phyloP scores from a whole-genome alignment of 2,329 filamentous ascomycete genomes.

The Colletotrichum sp. region DNA sequence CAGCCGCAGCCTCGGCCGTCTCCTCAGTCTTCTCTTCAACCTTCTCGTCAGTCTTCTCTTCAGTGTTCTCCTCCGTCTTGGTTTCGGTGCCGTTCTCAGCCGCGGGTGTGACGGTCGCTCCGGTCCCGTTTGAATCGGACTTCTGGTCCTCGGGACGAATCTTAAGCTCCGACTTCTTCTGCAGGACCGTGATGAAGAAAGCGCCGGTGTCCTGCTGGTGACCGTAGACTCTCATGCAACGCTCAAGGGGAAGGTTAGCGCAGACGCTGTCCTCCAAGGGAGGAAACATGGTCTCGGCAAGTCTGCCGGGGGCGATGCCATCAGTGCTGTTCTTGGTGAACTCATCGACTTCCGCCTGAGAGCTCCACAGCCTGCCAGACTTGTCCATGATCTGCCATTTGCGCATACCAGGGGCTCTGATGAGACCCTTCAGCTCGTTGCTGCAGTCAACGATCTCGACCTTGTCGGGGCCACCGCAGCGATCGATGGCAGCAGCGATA shows the following conservation, averaged over 20 bases:
- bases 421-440: conserved; percentile 76
- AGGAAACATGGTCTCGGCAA: conserved; percentile 87
- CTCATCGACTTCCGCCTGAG: conserved; percentile 81
- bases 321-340: conserved; percentile 66
- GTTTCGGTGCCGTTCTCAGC: conserved; percentile 15
- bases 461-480: conserved; percentile 83
- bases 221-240: conserved; percentile 92
- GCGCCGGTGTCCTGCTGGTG: conserved; percentile 96
- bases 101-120: conserved; percentile 14
- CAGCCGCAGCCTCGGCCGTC: neutral
- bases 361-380: conserved; percentile 76
- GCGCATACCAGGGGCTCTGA: conserved; percentile 77
- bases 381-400: conserved; percentile 94
- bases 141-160: conserved; percentile 65
- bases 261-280: conserved; percentile 56
- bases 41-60: conserved; percentile 12
- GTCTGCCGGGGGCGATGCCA: conserved; percentile 65
- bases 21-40: neutral
- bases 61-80: conserved; percentile 14
- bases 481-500: conserved; percentile 83
- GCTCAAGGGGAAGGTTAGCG: conserved; percentile 77
- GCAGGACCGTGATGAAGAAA: conserved; percentile 95
- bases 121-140: conserved; percentile 42
- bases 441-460: conserved; percentile 87
- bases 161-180: conserved; percentile 88